These are phyloP conservation scores for Triangularia verruculosa DNA, from an alignment of 2,329 filamentous ascomycete genomes.

Conservation along the genomic window DNA sequence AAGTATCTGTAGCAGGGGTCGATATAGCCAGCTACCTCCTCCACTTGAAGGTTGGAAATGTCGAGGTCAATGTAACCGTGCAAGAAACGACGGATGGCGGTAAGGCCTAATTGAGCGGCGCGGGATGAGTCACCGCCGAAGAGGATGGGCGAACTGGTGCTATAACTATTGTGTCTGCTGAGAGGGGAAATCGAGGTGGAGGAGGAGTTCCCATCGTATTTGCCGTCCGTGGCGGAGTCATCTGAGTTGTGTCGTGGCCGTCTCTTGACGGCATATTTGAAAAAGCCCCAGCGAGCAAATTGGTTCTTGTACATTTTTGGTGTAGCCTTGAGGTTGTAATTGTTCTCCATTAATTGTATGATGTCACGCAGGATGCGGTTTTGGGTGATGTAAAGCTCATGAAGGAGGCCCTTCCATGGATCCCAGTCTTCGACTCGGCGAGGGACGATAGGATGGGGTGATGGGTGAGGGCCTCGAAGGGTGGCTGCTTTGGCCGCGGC, in stretches of 20 bases:
- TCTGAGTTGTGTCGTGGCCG: constrained; percentile 17
- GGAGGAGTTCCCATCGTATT: neutral
- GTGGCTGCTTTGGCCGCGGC: constrained; percentile 6
- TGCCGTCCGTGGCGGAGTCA: constrained; percentile 5
- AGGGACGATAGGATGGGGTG: constrained; percentile 20
- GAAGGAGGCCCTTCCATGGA: constrained; percentile 25
- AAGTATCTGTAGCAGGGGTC: constrained; percentile 29
- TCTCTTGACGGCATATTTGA: constrained; percentile 28
- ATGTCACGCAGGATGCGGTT: constrained; percentile 28
- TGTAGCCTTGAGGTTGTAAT: constrained; percentile 26
- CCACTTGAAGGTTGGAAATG: constrained; percentile 16
- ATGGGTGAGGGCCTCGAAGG: constrained; percentile 8
- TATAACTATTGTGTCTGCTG: constrained; percentile 7
- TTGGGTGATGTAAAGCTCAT: constrained; percentile 29
- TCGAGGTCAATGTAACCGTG: constrained; percentile 23
- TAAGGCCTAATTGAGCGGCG: constrained; percentile 23
- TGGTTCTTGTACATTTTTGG: constrained; percentile 31
- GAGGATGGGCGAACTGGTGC: constrained; percentile 8
- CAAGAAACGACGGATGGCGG: constrained; percentile 25
- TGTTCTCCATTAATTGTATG: constrained; percentile 27
- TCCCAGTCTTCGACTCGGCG: constrained; percentile 28
- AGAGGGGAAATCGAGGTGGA: neutral
- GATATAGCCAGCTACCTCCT: constrained; percentile 24
- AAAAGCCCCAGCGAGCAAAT: constrained; percentile 28
- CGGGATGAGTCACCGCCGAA: constrained; percentile 20